phyloP scores from a whole-genome alignment of 2,329 filamentous ascomycete genomes.

The Aspergillus fijiensis region DNA sequence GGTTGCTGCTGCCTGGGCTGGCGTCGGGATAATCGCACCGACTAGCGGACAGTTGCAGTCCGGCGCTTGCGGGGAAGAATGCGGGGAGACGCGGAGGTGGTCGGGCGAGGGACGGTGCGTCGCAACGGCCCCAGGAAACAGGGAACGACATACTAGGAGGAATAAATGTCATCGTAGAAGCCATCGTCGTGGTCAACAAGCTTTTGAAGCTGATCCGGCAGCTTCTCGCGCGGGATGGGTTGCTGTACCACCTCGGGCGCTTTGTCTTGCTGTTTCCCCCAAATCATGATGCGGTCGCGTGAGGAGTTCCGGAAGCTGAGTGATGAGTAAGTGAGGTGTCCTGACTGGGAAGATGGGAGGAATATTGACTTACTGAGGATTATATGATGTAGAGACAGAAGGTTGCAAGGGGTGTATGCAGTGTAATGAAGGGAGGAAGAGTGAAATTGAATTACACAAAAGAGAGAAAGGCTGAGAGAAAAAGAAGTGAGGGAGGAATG shows the following conservation, averaged over 20 bases:
- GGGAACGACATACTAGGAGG: slow-evolving; percentile 66
- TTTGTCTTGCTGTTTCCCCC: slow-evolving; percentile 32
- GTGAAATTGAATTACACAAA: background rate
- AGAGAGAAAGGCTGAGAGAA: background rate
- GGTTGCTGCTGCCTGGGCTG: background rate
- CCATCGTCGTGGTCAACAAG: slow-evolving; percentile 64
- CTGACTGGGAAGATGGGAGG: background rate
- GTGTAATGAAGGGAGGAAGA: background rate
- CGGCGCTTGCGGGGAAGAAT: slow-evolving; percentile 2
- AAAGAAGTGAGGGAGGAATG: background rate
- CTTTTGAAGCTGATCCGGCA: slow-evolving; percentile 57
- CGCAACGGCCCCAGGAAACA: background rate
- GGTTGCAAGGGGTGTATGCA: slow-evolving; percentile 21
- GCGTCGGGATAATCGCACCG: background rate
- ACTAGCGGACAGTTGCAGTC: background rate
- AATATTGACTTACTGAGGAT: background rate
- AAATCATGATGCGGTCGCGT: slow-evolving; percentile 25
- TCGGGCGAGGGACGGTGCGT: background rate
- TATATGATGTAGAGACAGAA: background rate
- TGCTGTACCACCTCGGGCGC: slow-evolving; percentile 24
- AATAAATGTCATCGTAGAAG: slow-evolving; percentile 73
- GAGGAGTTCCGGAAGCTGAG: background rate
- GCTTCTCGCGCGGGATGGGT: slow-evolving; percentile 50
- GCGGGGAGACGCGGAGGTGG: slow-evolving; percentile 1
- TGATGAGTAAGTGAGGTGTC: background rate